These are phyloP conservation scores for Patellifolia procumbens DNA, from an alignment of 179 eudicot species.

Conservation along the genomic window DNA sequence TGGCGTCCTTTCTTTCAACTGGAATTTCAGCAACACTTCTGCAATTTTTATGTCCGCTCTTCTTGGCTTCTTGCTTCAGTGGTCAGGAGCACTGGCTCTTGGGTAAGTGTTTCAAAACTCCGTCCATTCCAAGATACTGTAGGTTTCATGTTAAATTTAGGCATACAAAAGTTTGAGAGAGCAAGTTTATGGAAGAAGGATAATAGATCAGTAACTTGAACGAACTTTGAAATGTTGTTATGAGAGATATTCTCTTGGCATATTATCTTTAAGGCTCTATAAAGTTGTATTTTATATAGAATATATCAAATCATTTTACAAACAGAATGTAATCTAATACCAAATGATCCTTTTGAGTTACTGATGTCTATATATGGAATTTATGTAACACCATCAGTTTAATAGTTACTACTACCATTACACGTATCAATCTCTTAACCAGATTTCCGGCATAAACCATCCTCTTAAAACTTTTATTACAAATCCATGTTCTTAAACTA, in stretches of 20 bases:
- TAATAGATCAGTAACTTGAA: neutral
- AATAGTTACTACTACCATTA: no score
- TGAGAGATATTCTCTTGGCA: neutral
- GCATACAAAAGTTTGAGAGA: neutral
- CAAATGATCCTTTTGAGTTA: neutral
- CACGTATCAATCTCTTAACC: no score
- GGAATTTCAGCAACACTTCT: conserved; percentile 60
- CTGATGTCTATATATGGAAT: neutral
- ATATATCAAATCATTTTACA: neutral
- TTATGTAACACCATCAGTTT: neutral
- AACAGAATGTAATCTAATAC: neutral
- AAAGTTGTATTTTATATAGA: neutral
- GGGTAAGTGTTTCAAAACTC: conserved; percentile 48
- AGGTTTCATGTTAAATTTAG: neutral
- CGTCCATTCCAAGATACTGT: neutral
- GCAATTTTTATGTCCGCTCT: conserved; percentile 70
- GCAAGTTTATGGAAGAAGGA: neutral
- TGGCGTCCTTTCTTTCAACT: conserved; percentile 62
- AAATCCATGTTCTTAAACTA: no score
- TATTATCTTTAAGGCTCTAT: neutral
- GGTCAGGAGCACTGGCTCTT: conserved; percentile 97
- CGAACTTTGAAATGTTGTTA: neutral
- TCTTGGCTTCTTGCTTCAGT: conserved; percentile 92
- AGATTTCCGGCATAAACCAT: no score
- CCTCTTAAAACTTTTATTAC: no score